Evolutionary conservation across 768 basidiomycete genomes (phyloP).

Genomic region (Ramaria rubella): DNA sequence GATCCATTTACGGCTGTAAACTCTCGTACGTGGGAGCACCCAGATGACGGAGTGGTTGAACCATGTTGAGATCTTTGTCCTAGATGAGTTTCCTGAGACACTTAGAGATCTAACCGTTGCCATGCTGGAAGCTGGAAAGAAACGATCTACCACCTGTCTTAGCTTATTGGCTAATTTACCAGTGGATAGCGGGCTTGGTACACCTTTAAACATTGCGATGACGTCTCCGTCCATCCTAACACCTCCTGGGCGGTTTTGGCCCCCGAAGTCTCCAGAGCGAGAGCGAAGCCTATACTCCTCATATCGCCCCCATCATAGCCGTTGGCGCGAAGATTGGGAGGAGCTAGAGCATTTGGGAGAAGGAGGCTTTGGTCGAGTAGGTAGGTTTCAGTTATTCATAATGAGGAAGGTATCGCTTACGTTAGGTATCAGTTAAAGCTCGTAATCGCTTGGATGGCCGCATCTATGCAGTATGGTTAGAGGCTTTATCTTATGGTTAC

Average conservation of each 20-base stretch:
- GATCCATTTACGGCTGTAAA: slow-evolving; percentile 23
- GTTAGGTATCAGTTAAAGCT: slow-evolving; percentile 73
- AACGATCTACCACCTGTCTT: slow-evolving; percentile 12
- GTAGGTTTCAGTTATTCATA: neutral
- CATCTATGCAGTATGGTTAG: slow-evolving; percentile 66
- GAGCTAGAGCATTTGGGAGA: slow-evolving; percentile 77
- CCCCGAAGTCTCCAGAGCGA: neutral
- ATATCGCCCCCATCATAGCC: slow-evolving; percentile 47
- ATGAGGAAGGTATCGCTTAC: neutral
- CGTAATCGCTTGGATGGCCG: slow-evolving; percentile 80
- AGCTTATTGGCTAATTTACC: neutral
- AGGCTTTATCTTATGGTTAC: neutral
- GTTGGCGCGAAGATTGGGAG: slow-evolving; percentile 94
- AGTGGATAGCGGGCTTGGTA: slow-evolving; percentile 11
- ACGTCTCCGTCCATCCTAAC: slow-evolving; percentile 25
- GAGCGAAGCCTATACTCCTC: neutral
- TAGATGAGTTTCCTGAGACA: slow-evolving; percentile 2
- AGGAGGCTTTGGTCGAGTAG: slow-evolving; percentile 15
- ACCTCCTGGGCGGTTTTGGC: slow-evolving; percentile 5
- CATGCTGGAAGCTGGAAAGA: slow-evolving; percentile 15
- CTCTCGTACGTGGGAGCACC: slow-evolving; percentile 8
- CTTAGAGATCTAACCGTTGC: neutral
- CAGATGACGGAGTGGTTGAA: too few relatives aligned
- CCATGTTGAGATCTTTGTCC: neutral
- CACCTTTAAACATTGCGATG: slow-evolving; percentile 46